Base-by-base conservation (phyloP, 495 filamentous ascomycete species). In the Coniosporium apollinis region DNA sequence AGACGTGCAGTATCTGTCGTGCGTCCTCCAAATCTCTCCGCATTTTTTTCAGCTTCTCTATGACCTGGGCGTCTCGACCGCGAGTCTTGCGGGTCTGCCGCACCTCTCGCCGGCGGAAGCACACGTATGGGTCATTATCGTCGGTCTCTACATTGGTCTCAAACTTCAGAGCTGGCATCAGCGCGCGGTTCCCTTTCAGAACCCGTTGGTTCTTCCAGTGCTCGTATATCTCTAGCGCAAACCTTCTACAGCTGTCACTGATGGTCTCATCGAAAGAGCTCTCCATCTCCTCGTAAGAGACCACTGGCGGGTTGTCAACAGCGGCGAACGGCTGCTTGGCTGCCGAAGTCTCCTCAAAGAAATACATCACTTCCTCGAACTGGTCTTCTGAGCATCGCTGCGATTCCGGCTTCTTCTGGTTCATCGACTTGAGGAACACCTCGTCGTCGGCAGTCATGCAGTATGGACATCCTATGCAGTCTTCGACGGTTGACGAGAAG, bases 401-500 rank as follows among this genome's bases (percentile, higher is more conserved):
- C 24, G 64, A 56, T 31, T 70, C 60, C 34, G 70, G 57, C 44
- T 67, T 74, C 56, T 79, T 86, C 39, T 72, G 59, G 58, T 94
- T 97, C 54, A 87, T 75, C 35, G 69, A 68, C 51, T 74, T 80
- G 37, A 97, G 72, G 53, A 80, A 94, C 17, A 62, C 70, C 48
- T 81, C 79, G 59, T 97, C 89, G 33, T 91, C 82, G 42, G 76
- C 74, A 11, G 72, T 82, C 82, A 94, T 85, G 57, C 87, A 80
- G 71, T 97, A 96, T 41, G 76, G 70, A 51, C 73, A 78, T 42
- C 81, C 76, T 46, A 75, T 72, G 47, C 77, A 87, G 54, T 97
- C 89, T 60, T 97, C 89, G 32, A 97, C 91, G 3, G 89, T 97
- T 39, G 87, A 84, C 38, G 87, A 94, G 63, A 92, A 97, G 52